Conservation (phyloP, 176 grass and related monocot species). For the Cenchrus fungigraminus region DNA sequence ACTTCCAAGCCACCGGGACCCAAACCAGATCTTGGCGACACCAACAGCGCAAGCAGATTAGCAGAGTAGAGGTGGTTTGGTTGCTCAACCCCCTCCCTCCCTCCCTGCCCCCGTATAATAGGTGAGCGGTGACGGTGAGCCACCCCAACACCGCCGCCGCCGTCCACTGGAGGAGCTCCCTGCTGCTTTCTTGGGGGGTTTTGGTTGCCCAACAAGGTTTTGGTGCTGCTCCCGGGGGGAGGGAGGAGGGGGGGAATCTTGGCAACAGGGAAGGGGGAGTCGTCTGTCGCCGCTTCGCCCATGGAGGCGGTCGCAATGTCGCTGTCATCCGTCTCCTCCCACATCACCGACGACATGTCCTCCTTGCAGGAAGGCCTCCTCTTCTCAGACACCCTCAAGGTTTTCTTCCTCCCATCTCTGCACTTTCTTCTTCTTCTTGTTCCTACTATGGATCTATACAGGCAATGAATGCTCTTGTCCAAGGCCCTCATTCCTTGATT, state of each 20-base stretch:
- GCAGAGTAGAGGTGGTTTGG: neutral
- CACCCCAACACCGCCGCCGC: neutral
- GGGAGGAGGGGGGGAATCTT: neutral
- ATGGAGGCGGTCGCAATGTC: conserved; percentile 60
- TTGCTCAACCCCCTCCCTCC: conserved; percentile 6
- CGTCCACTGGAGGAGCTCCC: neutral
- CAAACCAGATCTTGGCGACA: conserved; percentile 52
- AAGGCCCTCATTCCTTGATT: conserved; percentile 19
- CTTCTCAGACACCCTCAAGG: conserved; percentile 89
- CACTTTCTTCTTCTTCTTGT: neutral
- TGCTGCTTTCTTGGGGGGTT: conserved; percentile 22
- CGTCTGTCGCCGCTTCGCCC: neutral
- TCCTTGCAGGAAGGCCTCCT: conserved; percentile 72
- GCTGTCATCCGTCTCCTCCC: conserved; percentile 48
- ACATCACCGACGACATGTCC: conserved; percentile 57
- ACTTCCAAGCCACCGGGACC: conserved; percentile 24
- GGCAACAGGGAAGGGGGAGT: neutral
- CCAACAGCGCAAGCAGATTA: neutral
- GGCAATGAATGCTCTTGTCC: neutral
- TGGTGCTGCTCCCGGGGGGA: neutral
- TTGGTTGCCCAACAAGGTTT: neutral
- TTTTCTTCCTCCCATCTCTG: neutral
- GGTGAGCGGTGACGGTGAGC: conserved; percentile 42
- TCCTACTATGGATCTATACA: conserved; percentile 35
- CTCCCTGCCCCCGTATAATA: too few relatives aligned